A percentile compares a stretch with the other conserved stretches of the same genome.
Conservation (phyloP, 2,329 filamentous ascomycete species). For the Cadophora luteo-olivacea region DNA sequence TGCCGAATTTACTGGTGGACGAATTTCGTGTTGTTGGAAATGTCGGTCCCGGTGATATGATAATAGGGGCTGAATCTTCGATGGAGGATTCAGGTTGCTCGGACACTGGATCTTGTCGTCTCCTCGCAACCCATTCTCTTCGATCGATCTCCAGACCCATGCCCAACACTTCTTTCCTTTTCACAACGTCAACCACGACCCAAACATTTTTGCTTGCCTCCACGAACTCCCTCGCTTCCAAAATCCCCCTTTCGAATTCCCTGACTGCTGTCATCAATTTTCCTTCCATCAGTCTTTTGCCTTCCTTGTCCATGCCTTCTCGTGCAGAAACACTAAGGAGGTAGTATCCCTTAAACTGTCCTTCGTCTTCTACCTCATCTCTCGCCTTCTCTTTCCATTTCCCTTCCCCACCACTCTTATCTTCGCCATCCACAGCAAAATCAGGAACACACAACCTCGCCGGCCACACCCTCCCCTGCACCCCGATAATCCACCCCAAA, state of each 20-base stretch:
- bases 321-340: constrained; percentile 25
- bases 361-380: neutral
- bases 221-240: constrained; percentile 26
- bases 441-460: constrained; percentile 21
- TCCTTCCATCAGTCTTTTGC: constrained; percentile 25
- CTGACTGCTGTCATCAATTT: constrained; percentile 28
- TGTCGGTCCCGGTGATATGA: too few relatives aligned
- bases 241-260: constrained; percentile 29
- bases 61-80: neutral
- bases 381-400: neutral
- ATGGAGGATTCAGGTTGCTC: too few relatives aligned
- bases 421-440: neutral
- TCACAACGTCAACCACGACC: constrained; percentile 23
- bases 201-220: constrained; percentile 19
- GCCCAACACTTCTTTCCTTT: constrained; percentile 22
- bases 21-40: too few relatives aligned
- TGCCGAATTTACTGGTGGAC: neutral
- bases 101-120: neutral
- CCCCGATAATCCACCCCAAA: constrained; percentile 20
- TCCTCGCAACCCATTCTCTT: constrained; percentile 19
- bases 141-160: constrained; percentile 25
- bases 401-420: neutral
- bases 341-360: constrained; percentile 27
- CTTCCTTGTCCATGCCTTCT: constrained; percentile 20
- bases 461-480: constrained; percentile 30